phyloP scores from a whole-genome alignment of 768 basidiomycete genomes.

The Leccinum variicolor region DNA sequence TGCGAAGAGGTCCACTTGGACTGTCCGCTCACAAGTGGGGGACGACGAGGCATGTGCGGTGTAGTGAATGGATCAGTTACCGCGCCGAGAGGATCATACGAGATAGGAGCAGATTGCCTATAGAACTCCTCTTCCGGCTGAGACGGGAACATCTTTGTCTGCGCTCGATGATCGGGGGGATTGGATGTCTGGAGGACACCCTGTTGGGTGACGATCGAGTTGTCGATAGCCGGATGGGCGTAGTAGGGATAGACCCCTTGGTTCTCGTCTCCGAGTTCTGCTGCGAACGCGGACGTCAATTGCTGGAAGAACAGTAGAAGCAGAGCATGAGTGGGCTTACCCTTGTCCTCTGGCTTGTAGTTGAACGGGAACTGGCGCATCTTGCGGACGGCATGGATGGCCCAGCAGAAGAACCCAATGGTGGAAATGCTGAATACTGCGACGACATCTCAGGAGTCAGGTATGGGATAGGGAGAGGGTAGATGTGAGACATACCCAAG shows the following conservation, averaged over 20 bases:
- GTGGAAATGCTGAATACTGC: constrained; percentile 16
- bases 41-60: not conserved
- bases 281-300: constrained; percentile 4
- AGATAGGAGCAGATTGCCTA: not conserved
- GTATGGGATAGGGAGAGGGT: not conserved
- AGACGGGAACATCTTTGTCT: constrained; percentile 3
- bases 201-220: not conserved
- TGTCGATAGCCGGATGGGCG: not conserved
- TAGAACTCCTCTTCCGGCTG: constrained; percentile 1
- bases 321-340: not conserved
- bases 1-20: not conserved
- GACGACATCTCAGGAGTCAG: not conserved
- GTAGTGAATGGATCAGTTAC: not conserved
- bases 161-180: constrained; percentile 7
- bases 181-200: constrained; percentile 4
- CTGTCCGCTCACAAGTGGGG: not conserved
- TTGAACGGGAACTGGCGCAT: constrained; percentile 14
- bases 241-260: constrained; percentile 7
- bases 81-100: not conserved
- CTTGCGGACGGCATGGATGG: constrained; percentile 20
- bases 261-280: not conserved
- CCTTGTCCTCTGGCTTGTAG: not conserved
- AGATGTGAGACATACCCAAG: constrained; percentile 15
- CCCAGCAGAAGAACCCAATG: constrained; percentile 18
- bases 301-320: not conserved